Base-by-base conservation (phyloP, 176 grass and related monocot genomes). In the Oryza australiensis region DNA sequence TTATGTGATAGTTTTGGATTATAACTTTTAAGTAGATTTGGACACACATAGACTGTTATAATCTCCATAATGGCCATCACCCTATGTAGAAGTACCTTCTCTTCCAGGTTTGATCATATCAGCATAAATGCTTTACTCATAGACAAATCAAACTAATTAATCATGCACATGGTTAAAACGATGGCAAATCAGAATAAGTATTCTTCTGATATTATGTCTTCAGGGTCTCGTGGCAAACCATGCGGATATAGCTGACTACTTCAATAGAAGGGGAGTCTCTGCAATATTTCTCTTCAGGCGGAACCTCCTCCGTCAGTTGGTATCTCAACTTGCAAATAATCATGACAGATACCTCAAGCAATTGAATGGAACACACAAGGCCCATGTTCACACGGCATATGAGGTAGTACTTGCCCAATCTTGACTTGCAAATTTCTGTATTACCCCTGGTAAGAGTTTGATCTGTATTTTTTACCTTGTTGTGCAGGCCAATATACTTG, bases 311-410 rank as follows among this genome's bases (percentile, higher is more conserved):
- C 83, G 92, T 23, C 91, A 88, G 66, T 84, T 97, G 77, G 92
- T 94, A 64, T 97, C 92, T 0, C 80, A 88, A 71, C 80, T 97
- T 32, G 85, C 94, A 10, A 97, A 97, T 74, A 82, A 94, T 83
- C 86, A 94, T 83, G 92, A 97, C 38, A 91, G 94, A 77, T 57
- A 83, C 64, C 80, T 86, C 12, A 97, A 92, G 87, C 94, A 97
- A 67, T 64, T 97, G 87, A 97, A 97, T 43, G 94, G 94, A 74
- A 94, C 82, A 41, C 94, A 97, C 74, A 97, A 97, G 77, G 91
- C 92, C 26, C 94, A 97, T 87, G 92, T 94, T 24, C 94, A 97
- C 70, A 87, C 94, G 32, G 82, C 53, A 14, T 59, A 81, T 74
- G 92, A 97, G 92, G 92, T 97, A 71, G 28, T 69, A 11, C 37